Base-by-base conservation (phyloP, 2,329 filamentous ascomycete genomes). In the Coniella lustricola region DNA sequence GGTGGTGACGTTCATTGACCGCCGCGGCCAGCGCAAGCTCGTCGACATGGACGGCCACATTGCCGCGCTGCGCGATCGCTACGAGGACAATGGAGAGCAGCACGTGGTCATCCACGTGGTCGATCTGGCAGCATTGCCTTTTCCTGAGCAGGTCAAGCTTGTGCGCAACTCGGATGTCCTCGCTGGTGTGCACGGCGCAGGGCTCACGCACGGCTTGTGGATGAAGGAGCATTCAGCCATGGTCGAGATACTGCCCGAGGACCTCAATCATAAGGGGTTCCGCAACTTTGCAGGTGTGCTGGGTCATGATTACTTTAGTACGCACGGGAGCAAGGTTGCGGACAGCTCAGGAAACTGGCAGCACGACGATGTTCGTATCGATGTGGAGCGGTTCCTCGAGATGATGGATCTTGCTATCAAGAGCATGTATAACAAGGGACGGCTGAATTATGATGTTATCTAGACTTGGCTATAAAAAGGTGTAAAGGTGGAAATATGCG, bases 141-240 rank as follows among this genome's bases (percentile, higher is more conserved):
- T 73, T 36, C 32, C 44, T 0, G 59, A 67, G 31, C 70, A 72
- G 55, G 37, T 72, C 4, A 46, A 52, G 8, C 33, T 67, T 1
- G 58, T 63, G 9, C 63, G 59, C 13, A 56, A 58, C 21, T 70
- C 69, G 1, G 68, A 72, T 49, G 53, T 72, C 14, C 59, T 74
- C 8, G 62, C 71, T 5, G 69, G 69, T 25, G 64, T 69, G 2
- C 69, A 73, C 55, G 71, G 70, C 36, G 68, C 69, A 0, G 70
- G 67, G 1, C 56, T 73, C 14, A 67, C 69, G 4, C 68, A 72
- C 51, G 54, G 56, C 1, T 62, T 73, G 54, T 74, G 72, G 48
- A 59, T 72, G 52, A 62, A 55, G 1, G 56, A 59, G 25, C 59
- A 58, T 1, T 56, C 56, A 3, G 63, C 62, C 14, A 54, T 73